These are phyloP conservation scores for Hippophae gyantsensis DNA, from an alignment of 306 rosid species.

Conservation along the genomic window DNA sequence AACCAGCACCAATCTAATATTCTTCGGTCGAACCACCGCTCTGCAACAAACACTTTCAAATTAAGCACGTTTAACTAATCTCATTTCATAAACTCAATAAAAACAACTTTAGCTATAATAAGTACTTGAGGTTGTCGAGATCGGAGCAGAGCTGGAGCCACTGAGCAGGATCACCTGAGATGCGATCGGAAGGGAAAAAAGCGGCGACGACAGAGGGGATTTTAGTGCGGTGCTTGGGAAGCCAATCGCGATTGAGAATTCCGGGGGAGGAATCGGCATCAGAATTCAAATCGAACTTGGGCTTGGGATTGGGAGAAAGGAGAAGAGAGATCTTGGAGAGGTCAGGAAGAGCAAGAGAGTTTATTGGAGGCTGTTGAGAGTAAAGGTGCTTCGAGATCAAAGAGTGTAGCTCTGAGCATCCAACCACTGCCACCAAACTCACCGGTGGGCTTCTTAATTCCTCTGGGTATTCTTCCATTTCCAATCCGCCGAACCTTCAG, in stretches of 20 bases:
- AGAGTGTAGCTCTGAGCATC: slow-evolving; percentile 63
- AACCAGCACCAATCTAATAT: slow-evolving; percentile 50
- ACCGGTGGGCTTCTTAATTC: slow-evolving; percentile 89
- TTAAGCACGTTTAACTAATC: not conserved
- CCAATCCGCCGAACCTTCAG: not conserved
- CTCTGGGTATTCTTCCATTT: slow-evolving; percentile 85
- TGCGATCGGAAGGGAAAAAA: slow-evolving; percentile 46
- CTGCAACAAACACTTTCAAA: slow-evolving; percentile 18
- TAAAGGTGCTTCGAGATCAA: slow-evolving; percentile 49
- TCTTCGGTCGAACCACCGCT: slow-evolving; percentile 50
- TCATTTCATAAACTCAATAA: not conserved
- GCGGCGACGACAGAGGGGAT: slow-evolving; percentile 63
- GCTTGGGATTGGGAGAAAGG: slow-evolving; percentile 21
- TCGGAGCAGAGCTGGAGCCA: slow-evolving; percentile 92
- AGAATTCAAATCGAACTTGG: slow-evolving; percentile 8
- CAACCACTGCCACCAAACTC: slow-evolving; percentile 58
- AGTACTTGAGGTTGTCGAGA: slow-evolving; percentile 65
- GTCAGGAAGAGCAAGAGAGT: slow-evolving; percentile 80
- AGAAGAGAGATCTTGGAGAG: slow-evolving; percentile 54
- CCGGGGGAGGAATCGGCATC: slow-evolving; percentile 21
- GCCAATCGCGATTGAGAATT: slow-evolving; percentile 67
- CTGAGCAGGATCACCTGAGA: slow-evolving; percentile 73
- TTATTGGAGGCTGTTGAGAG: slow-evolving; percentile 74
- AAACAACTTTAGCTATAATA: no score
- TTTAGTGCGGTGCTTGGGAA: slow-evolving; percentile 80